phyloP scores from a whole-genome alignment of 305 asterid species.

The Rubia tinctorum region DNA sequence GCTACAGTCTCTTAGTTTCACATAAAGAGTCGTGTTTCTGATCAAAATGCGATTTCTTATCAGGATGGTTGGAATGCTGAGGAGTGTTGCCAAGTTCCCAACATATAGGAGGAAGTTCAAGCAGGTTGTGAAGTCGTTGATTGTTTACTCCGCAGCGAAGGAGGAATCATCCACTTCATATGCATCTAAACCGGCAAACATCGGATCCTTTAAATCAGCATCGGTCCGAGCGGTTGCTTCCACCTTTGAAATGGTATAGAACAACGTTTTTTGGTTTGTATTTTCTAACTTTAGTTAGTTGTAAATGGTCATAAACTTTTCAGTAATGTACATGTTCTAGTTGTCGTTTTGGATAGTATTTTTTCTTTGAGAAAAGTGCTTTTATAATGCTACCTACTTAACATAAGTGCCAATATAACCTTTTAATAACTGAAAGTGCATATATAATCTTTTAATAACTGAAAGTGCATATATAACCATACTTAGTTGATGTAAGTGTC shows the following conservation, averaged over 20 bases:
- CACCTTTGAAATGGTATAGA: conserved; percentile 44
- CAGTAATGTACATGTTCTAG: background rate
- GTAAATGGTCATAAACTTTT: background rate
- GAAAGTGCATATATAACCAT: too few species aligned
- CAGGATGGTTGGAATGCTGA: conserved; percentile 81
- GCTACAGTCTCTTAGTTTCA: too few species aligned
- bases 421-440: too few species aligned
- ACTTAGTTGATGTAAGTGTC: too few species aligned
- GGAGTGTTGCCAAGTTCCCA: conserved; percentile 68
- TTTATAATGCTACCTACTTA: too few species aligned
- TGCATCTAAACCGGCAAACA: conserved; percentile 31
- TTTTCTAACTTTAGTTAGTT: background rate
- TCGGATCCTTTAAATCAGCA: conserved; percentile 40
- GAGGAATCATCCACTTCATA: conserved; percentile 34
- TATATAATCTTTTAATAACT: too few species aligned
- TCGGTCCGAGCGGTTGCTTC: conserved; percentile 47
- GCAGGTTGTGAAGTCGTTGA: conserved; percentile 68
- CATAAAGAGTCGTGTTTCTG: too few species aligned
- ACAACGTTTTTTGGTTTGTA: background rate
- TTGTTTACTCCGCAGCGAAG: conserved; percentile 33
- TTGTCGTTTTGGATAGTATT: background rate
- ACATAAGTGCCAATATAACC: too few species aligned
- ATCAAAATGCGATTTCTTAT: conserved; percentile 12
- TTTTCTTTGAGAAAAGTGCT: too few species aligned
- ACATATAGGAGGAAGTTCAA: conserved; percentile 76